phyloP scores from a whole-genome alignment of 2,329 filamentous ascomycete species.

The Pseudodiploospora longispora region DNA sequence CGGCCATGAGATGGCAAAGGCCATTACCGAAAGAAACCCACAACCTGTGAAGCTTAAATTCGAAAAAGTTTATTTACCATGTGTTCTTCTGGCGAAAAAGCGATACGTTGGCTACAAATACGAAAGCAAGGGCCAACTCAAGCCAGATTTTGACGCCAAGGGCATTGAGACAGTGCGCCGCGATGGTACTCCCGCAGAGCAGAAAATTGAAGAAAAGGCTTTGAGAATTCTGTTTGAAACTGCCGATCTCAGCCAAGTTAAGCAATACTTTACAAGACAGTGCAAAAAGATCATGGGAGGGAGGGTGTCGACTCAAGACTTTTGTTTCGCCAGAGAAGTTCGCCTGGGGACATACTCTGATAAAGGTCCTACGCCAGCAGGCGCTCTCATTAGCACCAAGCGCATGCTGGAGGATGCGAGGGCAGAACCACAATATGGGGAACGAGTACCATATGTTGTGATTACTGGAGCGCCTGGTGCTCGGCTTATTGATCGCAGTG shows the following conservation, averaged over 20 bases:
- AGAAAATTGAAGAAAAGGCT: conserved; percentile 92
- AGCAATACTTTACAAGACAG: conserved; percentile 81
- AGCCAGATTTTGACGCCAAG: conserved; percentile 93
- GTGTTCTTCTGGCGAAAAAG: conserved; percentile 90
- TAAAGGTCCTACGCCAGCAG: conserved; percentile 70
- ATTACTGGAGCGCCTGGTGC: conserved; percentile 81
- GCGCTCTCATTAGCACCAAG: conserved; percentile 78
- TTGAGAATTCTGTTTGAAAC: conserved; percentile 86
- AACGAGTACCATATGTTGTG: conserved; percentile 91
- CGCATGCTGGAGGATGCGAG: conserved; percentile 81
- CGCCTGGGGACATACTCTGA: conserved; percentile 77
- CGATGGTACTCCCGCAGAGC: conserved; percentile 89
- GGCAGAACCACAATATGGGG: conserved; percentile 86
- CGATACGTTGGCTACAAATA: conserved; percentile 98
- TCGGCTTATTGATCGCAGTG: conserved; percentile 78
- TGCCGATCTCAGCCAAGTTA: conserved; percentile 79
- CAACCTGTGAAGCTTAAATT: conserved; percentile 93
- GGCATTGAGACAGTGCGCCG: conserved; percentile 95
- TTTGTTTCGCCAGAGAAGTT: conserved; percentile 91
- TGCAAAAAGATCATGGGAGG: conserved; percentile 90
- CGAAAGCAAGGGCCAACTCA: conserved; percentile 64
- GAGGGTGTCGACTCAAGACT: conserved; percentile 83
- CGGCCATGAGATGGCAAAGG: conserved; percentile 82
- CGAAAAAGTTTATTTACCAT: conserved; percentile 96
- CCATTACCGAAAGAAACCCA: conserved; percentile 83